phyloP scores from a whole-genome alignment of 192 early-diverging fungal species.

The Fimicolochytrium jonesii region DNA sequence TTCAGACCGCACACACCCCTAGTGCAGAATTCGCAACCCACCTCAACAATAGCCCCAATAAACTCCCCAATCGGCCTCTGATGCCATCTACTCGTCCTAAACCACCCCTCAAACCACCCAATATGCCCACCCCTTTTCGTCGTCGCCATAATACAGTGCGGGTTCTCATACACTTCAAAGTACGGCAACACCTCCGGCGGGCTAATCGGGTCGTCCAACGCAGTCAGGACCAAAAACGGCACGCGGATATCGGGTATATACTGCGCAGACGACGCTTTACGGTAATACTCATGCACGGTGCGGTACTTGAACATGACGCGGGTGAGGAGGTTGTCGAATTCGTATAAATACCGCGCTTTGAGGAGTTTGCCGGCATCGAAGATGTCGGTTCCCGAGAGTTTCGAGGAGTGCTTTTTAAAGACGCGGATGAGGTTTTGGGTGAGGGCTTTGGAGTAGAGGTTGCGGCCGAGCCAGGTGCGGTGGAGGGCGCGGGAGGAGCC shows the following conservation, averaged over 20 bases:
- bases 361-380: slow-evolving; percentile 52
- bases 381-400: slow-evolving; percentile 39
- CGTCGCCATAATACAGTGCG: slow-evolving; percentile 71
- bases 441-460: slow-evolving; percentile 59
- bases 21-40: background rate
- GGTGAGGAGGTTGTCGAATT: slow-evolving; percentile 83
- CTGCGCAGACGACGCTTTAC: slow-evolving; percentile 34
- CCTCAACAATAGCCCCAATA: slow-evolving; percentile 36
- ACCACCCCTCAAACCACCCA: slow-evolving; percentile 69
- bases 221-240: slow-evolving; percentile 80
- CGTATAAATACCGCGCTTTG: slow-evolving; percentile 56
- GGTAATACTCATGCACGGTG: slow-evolving; percentile 73
- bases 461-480: slow-evolving; percentile 50
- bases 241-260: slow-evolving; percentile 50
- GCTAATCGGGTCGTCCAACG: slow-evolving; percentile 90
- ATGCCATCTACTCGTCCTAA: slow-evolving; percentile 35
- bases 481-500: slow-evolving; percentile 41
- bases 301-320: slow-evolving; percentile 69
- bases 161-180: slow-evolving; percentile 70
- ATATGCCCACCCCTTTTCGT: slow-evolving; percentile 87
- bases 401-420: slow-evolving; percentile 34
- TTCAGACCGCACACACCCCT: too few relatives aligned
- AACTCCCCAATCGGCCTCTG: slow-evolving; percentile 42
- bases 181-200: slow-evolving; percentile 61
- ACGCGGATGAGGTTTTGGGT: slow-evolving; percentile 49